Evolutionary conservation across 495 filamentous ascomycete genomes (phyloP).

Genomic region (Cairneyella variabilis): DNA sequence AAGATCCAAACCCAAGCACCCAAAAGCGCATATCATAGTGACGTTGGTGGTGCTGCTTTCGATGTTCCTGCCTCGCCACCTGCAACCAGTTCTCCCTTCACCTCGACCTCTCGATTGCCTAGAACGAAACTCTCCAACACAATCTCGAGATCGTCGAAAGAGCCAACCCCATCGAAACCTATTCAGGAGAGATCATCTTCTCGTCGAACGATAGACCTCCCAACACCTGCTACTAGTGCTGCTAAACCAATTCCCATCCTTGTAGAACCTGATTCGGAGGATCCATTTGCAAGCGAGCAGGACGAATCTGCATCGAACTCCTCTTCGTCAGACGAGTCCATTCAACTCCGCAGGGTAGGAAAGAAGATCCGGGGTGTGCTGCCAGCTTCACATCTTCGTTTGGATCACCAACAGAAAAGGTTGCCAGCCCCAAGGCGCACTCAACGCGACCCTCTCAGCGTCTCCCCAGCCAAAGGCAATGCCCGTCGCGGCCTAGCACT

Average conservation of each 20-base stretch:
- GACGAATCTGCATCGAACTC: background rate
- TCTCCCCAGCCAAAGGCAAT: constrained; percentile 12
- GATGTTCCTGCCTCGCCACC: constrained; percentile 32
- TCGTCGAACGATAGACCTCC: constrained; percentile 8
- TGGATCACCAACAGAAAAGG: constrained; percentile 51
- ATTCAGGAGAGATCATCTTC: background rate
- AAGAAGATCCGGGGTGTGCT: constrained; percentile 75
- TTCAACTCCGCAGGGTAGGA: constrained; percentile 38
- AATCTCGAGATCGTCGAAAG: constrained; percentile 7
- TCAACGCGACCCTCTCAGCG: constrained; percentile 21
- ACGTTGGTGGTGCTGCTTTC: constrained; percentile 13
- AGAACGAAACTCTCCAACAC: background rate
- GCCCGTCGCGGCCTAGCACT: constrained; percentile 54
- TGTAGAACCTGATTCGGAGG: constrained; percentile 22
- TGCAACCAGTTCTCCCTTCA: constrained; percentile 22
- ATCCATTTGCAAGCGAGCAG: constrained; percentile 8
- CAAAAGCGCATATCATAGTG: background rate
- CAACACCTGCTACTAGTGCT: constrained; percentile 23
- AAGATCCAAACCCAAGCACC: constrained; percentile 1
- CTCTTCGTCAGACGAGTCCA: constrained; percentile 36
- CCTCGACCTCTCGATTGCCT: background rate
- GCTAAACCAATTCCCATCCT: constrained; percentile 22
- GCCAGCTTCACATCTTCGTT: constrained; percentile 83
- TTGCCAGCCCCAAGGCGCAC: constrained; percentile 36
- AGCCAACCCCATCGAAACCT: background rate